These are phyloP conservation scores for Verticillium nonalfalfae DNA, from an alignment of 2,329 filamentous ascomycete species.

Conservation along the genomic window DNA sequence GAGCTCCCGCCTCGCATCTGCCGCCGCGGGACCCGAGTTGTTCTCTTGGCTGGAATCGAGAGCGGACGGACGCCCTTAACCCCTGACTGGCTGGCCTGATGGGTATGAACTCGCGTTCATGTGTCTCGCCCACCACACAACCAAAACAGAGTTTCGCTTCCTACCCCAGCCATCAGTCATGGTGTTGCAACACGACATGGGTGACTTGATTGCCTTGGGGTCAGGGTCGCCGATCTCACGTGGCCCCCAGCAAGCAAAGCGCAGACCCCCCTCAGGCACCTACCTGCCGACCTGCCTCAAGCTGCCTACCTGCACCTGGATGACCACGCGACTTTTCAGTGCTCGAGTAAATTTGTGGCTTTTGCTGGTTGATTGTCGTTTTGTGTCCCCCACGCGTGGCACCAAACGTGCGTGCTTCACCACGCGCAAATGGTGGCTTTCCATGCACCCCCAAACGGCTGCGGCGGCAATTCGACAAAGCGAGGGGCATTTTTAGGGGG, in stretches of 20 bases:
- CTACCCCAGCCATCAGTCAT: neutral
- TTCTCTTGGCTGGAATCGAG: neutral
- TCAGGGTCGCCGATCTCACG: neutral
- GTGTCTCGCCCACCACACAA: neutral
- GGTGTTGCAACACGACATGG: neutral
- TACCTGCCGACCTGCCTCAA: too few relatives aligned
- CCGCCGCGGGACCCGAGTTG: neutral
- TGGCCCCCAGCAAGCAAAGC: neutral
- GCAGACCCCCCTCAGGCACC: neutral
- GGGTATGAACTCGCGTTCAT: neutral
- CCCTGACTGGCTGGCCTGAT: neutral
- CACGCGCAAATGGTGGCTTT: neutral
- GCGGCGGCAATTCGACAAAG: neutral
- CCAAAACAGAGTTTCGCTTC: neutral
- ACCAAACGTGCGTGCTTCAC: neutral
- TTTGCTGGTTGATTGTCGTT: neutral
- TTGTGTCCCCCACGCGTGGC: neutral
- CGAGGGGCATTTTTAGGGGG: neutral
- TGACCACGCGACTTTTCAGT: neutral
- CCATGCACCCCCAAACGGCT: neutral
- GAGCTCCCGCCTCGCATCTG: neutral
- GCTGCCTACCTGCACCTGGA: neutral
- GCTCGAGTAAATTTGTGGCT: neutral
- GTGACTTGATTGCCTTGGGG: neutral
- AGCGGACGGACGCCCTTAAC: neutral